Base-by-base conservation (phyloP, 768 basidiomycete species). In the Suillus tomentosus region DNA sequence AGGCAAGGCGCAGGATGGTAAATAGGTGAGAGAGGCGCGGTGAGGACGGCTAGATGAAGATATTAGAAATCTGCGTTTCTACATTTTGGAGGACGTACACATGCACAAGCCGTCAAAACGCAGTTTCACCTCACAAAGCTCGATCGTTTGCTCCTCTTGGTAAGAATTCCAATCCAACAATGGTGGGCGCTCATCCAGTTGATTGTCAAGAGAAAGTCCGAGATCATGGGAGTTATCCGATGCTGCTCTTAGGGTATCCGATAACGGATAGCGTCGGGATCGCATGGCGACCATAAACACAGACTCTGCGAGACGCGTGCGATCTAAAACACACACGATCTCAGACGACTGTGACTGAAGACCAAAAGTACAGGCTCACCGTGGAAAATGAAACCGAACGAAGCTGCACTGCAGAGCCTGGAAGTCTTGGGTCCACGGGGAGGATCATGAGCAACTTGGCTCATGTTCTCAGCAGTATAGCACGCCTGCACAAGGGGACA, bases 281-380 rank as follows among this genome's bases (percentile, higher is more conserved):
- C 87, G 83, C 68, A 84, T 88, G 13, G 90, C 90, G 31, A 92
- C 75, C 47, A 90, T 58, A 39, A 91, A 77, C 10, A 86, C 79
- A 11, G 78, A 71, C 53, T 90, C 89, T 88, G 67, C 43, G 11
- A 27, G 43, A 62, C 65, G 57, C 24, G 19, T 37, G 39, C 58
- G 10, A 55, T 64, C 36, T 42, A 11, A 27, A 42, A 62, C 65
- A 54, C n/a, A 19, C 36, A 39, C 51, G 5, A 55, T 64, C 27
- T 42, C 58, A 60, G 62, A 39, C 60, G 34, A 63, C 42, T 65
- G 36, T 3, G 5, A 31, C 1, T 1, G 24, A 7, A 8, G 40
- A 11, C 24, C 40, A 19, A 58, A 39, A 3, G 57, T 58, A 43
- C 62, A 45, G 14, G 50, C 63, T 63, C 72, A 87, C 90, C 87